Percentiles rank a stretch among this genome's conserved stretches.
Evolutionary conservation across 805 yeast genomes (phyloP).

Genomic region (Naumovozyma dairenensis): DNA sequence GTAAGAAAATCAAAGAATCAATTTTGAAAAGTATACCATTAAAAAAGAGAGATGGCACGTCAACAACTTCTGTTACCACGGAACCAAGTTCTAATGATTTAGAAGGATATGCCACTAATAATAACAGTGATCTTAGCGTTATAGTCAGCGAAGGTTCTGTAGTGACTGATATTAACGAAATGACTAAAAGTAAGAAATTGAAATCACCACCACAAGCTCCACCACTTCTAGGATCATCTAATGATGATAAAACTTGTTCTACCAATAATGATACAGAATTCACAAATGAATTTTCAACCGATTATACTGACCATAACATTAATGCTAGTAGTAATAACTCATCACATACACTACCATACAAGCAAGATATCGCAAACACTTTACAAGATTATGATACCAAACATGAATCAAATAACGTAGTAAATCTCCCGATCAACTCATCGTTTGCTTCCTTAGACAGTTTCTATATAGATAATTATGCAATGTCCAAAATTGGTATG

Average conservation of each 20-base stretch:
- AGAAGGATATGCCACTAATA: background rate
- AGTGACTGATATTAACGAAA: conserved; percentile 8
- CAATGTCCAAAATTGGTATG: conserved; percentile 18
- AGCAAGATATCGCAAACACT: conserved; percentile 20
- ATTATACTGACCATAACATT: conserved; percentile 3
- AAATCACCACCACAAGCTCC: background rate
- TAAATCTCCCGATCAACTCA: conserved; percentile 58
- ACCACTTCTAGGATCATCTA: background rate
- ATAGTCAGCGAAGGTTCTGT: conserved; percentile 19
- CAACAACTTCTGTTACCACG: background rate
- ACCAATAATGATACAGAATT: background rate
- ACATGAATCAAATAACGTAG: conserved; percentile 32
- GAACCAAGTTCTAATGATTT: background rate
- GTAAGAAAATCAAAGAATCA: conserved; percentile 44
- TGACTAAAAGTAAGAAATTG: background rate
- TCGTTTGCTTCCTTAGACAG: conserved; percentile 69
- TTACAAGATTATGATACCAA: conserved; percentile 17
- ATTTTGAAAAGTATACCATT: conserved; percentile 8
- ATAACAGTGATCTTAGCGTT: conserved; percentile 11
- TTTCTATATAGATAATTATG: conserved; percentile 48
- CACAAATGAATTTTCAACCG: conserved; percentile 4
- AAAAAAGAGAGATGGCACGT: conserved; percentile 2
- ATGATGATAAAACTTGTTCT: background rate
- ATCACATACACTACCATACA: conserved; percentile 6
- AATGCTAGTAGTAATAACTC: background rate